Base-by-base conservation (phyloP, 306 rosid species). In the Phaseolus lunatus region DNA sequence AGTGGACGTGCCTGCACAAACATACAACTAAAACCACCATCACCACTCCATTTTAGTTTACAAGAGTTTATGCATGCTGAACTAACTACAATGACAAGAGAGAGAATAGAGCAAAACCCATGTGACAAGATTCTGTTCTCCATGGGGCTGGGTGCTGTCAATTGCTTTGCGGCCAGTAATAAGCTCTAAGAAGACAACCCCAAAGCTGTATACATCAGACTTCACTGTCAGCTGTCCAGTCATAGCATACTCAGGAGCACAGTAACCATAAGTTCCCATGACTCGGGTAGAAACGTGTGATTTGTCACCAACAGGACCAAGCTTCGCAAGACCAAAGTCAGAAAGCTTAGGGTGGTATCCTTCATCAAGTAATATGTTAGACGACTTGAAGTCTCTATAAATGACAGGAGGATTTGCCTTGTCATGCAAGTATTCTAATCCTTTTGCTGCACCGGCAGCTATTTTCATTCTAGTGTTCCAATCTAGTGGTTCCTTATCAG, bases 191-290 rank as follows among this genome's bases (percentile, higher is more conserved):
- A 93, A 93, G 67, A 93, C 97, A 13, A 93, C 97, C 54, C 97
- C 97, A 26, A 90, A 93, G 72, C 97, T 93, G 73, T 90, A 93
- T 37, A 93, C 97, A 7, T 93, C 97, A 23, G 97, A 93, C 79
- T 93, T 93, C 79, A 90, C 96, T 1, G 97, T 93, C 79, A 93
- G 84, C 72, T 93, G 96, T 61, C 97, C 97, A 9, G 94, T 93
- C 97, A 93, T 93, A 31, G 97, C 97, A 84, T 93, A 90, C 77
- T 93, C 97, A 4, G 97, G 97, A 73, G 97, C 97, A 73, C 97
- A 93, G 75, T 93, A 93, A 62, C 97, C 97, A 19, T 93, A 93
- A 79, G 97, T 93, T 75, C 97, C 97, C 97, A 90, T 93, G 48
- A 93, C 97, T 79, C 96, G 84, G 53, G 97, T 93, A 72, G 96